A percentile compares a stretch with the other conserved stretches of the same genome.
These are phyloP conservation scores for Hanseniaspora taiwanica DNA, from an alignment of 805 yeast species.

Conservation along the genomic window DNA sequence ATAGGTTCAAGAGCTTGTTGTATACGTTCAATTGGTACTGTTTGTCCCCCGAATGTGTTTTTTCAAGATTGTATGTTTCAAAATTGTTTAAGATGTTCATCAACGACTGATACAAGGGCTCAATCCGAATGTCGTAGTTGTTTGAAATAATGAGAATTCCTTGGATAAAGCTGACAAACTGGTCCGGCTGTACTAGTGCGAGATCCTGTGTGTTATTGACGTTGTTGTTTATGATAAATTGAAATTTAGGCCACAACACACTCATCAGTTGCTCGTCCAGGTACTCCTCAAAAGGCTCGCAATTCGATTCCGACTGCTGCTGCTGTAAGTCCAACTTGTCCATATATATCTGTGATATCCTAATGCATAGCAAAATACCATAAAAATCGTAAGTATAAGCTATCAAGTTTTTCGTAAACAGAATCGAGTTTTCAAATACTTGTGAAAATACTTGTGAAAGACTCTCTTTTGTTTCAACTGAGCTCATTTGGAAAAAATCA, in stretches of 20 bases:
- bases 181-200: conserved; percentile 63
- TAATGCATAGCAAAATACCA: conserved; percentile 64
- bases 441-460: conserved; percentile 27
- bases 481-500: conserved; percentile 45
- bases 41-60: conserved; percentile 46
- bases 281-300: conserved; percentile 39
- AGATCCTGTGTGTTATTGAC: conserved; percentile 21
- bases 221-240: conserved; percentile 24
- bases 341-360: conserved; percentile 52
- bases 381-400: conserved; percentile 50
- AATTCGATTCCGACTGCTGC: too few relatives aligned
- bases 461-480: conserved; percentile 9
- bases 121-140: conserved; percentile 25
- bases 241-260: conserved; percentile 81
- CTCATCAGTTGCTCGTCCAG: conserved; percentile 46
- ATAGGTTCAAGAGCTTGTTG: conserved; percentile 33
- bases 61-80: conserved; percentile 40
- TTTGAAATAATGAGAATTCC: conserved; percentile 51
- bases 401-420: conserved; percentile 30
- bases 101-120: conserved; percentile 63
- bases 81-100: conserved; percentile 63
- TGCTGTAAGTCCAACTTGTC: conserved; percentile 21
- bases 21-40: conserved; percentile 55
- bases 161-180: conserved; percentile 57
- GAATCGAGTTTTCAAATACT: conserved; percentile 36